These are phyloP conservation scores for Vicia sativa DNA, from an alignment of 306 rosid genomes.

Conservation along the genomic window DNA sequence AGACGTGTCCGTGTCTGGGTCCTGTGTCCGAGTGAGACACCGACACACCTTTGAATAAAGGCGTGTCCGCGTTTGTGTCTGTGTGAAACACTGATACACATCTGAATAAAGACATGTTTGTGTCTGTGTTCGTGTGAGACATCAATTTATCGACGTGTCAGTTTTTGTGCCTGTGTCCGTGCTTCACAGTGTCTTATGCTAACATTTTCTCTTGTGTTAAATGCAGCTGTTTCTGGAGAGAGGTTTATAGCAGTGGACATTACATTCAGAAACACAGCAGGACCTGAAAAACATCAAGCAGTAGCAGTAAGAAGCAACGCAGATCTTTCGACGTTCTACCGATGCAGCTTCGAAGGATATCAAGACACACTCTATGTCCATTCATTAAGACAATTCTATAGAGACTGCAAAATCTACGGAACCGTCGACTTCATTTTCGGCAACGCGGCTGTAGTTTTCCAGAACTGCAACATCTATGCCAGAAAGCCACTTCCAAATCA, in stretches of 20 bases:
- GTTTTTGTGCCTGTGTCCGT: no score
- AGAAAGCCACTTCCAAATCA: constrained; percentile 58
- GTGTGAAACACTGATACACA: no score
- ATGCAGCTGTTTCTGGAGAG: constrained; percentile 75
- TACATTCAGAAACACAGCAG: constrained; percentile 82
- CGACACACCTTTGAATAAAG: no score
- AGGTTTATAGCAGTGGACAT: constrained; percentile 71
- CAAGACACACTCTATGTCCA: constrained; percentile 87
- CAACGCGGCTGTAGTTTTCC: constrained; percentile 76
- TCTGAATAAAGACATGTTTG: no score
- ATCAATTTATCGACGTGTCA: no score
- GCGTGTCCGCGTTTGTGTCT: no score
- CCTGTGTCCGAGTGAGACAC: no score
- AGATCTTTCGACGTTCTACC: constrained; percentile 72
- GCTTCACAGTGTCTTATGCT: no score
- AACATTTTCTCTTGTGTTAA: constrained; percentile 12
- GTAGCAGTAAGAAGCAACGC: constrained; percentile 81
- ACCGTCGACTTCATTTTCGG: constrained; percentile 85
- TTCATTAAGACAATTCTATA: constrained; percentile 76
- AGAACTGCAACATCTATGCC: constrained; percentile 59
- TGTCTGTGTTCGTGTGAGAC: no score
- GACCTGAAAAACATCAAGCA: constrained; percentile 82
- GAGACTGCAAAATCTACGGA: constrained; percentile 70
- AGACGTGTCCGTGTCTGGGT: no score
- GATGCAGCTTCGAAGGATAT: constrained; percentile 84